A percentile compares a stretch with the other conserved stretches of the same genome.
These are phyloP conservation scores for Ganoderma boninense DNA, from an alignment of 1,284 basidiomycete species.

Conservation along the genomic window DNA sequence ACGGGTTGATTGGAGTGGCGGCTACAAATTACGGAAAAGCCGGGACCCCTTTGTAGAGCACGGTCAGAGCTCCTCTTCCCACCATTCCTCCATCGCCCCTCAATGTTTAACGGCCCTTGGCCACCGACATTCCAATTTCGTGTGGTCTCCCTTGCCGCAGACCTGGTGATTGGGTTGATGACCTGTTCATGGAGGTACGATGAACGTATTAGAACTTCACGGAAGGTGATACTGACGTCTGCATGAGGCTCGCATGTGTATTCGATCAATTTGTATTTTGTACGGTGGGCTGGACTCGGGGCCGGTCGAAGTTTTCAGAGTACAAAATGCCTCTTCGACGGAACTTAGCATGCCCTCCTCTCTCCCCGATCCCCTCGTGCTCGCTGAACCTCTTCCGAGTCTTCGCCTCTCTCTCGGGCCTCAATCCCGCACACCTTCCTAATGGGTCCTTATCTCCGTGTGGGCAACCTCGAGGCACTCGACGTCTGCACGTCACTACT, in stretches of 20 bases:
- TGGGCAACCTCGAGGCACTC: neutral
- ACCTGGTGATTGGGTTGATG: too few species aligned
- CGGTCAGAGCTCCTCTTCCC: neutral
- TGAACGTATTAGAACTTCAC: neutral
- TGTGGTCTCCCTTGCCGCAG: too few species aligned
- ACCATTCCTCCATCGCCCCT: neutral
- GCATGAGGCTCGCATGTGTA: neutral
- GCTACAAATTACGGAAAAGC: neutral
- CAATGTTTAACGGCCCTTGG: neutral
- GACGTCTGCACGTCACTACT: neutral
- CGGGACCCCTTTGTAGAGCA: neutral
- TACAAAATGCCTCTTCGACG: neutral
- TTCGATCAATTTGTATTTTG: constrained; percentile 6
- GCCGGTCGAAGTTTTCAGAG: constrained; percentile 6
- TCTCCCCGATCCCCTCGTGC: neutral
- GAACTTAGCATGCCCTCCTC: neutral
- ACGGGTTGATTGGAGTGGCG: neutral
- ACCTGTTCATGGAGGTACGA: neutral
- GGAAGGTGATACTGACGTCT: neutral
- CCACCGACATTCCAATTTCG: too few species aligned
- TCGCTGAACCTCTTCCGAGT: neutral
- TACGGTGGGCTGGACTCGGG: neutral
- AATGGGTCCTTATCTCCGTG: neutral
- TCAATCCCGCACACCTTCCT: neutral
- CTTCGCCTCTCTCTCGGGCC: neutral